Evolutionary conservation across 2,329 filamentous ascomycete genomes (phyloP).

Genomic region (Cercospora janseana): DNA sequence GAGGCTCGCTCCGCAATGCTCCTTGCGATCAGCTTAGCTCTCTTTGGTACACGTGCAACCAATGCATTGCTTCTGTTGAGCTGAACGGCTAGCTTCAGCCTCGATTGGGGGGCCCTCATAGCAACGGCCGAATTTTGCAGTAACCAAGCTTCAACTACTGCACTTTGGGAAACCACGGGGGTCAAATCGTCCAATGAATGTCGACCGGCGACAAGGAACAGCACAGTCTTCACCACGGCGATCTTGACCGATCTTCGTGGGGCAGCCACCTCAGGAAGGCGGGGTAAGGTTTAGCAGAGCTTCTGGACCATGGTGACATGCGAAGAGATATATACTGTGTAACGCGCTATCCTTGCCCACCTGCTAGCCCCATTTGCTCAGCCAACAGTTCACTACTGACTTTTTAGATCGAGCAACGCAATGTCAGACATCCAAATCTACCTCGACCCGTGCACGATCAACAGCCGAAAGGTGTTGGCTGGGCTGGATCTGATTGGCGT

Average conservation of each 20-base stretch:
- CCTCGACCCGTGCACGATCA: conserved; percentile 45
- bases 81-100: background rate
- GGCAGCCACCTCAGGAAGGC: conserved; percentile 1
- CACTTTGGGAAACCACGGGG: background rate
- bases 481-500: conserved; percentile 40
- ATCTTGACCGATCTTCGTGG: conserved; percentile 11
- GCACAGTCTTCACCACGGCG: conserved; percentile 3
- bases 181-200: conserved; percentile 1
- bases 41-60: background rate
- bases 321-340: conserved; percentile 15
- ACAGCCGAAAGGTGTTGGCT: conserved; percentile 45
- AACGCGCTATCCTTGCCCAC: background rate
- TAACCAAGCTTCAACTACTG: background rate
- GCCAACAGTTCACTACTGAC: background rate
- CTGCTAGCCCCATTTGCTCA: background rate
- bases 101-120: background rate
- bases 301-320: conserved; percentile 10
- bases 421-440: conserved; percentile 36
- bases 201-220: conserved; percentile 11
- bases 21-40: background rate
- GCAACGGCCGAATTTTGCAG: background rate
- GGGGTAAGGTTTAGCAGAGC: conserved; percentile 1
- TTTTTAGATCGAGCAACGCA: conserved; percentile 4
- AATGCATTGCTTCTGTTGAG: background rate
- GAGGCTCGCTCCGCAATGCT: background rate